Percentiles rank a stretch among this genome's conserved stretches.
These are phyloP conservation scores for Colletotrichum noveboracense DNA, from an alignment of 2,329 filamentous ascomycete species.

Conservation along the genomic window DNA sequence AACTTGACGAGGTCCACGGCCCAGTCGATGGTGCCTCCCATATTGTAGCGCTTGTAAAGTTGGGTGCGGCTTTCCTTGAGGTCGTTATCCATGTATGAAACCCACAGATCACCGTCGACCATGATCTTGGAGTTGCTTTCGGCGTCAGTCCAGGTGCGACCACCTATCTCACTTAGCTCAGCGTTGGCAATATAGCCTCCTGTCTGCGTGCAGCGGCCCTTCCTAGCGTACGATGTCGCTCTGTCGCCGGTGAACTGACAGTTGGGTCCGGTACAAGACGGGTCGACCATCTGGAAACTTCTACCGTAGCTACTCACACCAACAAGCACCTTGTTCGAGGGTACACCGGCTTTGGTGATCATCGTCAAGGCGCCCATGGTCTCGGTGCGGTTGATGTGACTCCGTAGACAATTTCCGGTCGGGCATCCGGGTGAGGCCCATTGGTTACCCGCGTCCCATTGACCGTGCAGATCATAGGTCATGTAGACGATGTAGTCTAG, in stretches of 20 bases:
- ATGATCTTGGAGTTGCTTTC: not conserved
- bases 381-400: conserved; percentile 42
- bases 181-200: conserved; percentile 32
- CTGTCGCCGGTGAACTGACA: conserved; percentile 17
- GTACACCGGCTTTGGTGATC: conserved; percentile 37
- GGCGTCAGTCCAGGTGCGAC: not conserved
- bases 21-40: conserved; percentile 35
- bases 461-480: conserved; percentile 20
- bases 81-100: conserved; percentile 31
- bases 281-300: conserved; percentile 35
- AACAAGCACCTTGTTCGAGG: conserved; percentile 33
- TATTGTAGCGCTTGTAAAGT: conserved; percentile 27
- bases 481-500: conserved; percentile 29
- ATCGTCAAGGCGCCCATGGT: conserved; percentile 36
- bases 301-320: conserved; percentile 36
- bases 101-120: conserved; percentile 26
- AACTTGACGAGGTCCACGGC: conserved; percentile 29
- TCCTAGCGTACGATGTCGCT: not conserved
- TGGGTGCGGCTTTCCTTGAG: conserved; percentile 28
- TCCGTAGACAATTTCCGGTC: conserved; percentile 35
- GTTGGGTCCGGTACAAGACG: conserved; percentile 26
- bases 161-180: conserved; percentile 23
- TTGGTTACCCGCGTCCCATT: conserved; percentile 30
- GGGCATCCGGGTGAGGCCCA: conserved; percentile 30
- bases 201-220: conserved; percentile 27